Evolutionary conservation across 164 flowering plant genomes (phyloP), one percentile per base, ranked within the genome.

Genomic region (Vitis amurensis): DNA sequence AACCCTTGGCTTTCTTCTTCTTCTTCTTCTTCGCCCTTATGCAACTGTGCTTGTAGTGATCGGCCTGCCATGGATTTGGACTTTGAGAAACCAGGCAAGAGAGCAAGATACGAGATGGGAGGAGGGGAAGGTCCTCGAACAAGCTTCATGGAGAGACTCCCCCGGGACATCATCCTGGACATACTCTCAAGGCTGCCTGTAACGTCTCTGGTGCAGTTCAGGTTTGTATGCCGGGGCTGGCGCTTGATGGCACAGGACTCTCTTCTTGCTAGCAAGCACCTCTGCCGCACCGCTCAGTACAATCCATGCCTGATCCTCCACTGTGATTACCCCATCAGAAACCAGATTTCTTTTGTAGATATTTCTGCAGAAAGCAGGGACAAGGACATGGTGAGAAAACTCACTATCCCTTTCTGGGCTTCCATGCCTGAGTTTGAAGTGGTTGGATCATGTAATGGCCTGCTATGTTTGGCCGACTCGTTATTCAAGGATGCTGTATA

Each of bases 381-480:
- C 0, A 15, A n/a, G 0, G 47, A 57, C 48, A 50, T 17, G 2
- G 68, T 71, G n/a, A 71, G 49, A 30, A 62, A 19, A 47, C 15
- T 75, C 4, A 6, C 1, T 15, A 61, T 47, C 4, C 61, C 68
- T 14, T 65, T 52, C 48, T 13, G 30, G 17, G 12, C 11, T 12
- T 2, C 16, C 5, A 16, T 47, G 49, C 56, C 69, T 5, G 68
- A 70, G 49, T 76, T 76, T n/a, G 11, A 58, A 3, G 31, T 72
- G 9, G 66, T 72, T 7, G 71, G 71, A 11, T 72, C 79, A 10
- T 76, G 70, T 11, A 65, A 72, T 64, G 76, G 79, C 14, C 53
- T 76, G 52, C 15, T 72, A 3, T 76, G 79, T 61, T 30, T 76
- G 14, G 60, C 48, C 2, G 67, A 69, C 48, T 13, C 76, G 1